Evolutionary conservation across 1,284 basidiomycete species (phyloP).

Genomic region (Apiotrichum montevideense): DNA sequence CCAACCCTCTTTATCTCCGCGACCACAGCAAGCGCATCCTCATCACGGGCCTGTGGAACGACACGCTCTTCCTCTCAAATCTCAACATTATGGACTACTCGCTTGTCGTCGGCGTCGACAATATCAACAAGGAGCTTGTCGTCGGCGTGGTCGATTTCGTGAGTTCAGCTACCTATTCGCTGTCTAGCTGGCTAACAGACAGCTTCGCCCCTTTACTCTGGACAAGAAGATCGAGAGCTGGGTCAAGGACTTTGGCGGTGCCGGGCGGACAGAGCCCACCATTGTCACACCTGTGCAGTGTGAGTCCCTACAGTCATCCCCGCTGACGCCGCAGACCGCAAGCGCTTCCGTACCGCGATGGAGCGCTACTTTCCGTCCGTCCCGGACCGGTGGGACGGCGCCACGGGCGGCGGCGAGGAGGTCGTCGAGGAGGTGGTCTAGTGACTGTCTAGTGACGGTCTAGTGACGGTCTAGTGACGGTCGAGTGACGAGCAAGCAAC

Average conservation of each 20-base stretch:
- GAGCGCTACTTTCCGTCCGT: conserved; percentile 69
- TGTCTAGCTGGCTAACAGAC: not conserved
- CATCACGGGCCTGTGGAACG: conserved; percentile 84
- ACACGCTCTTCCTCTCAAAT: conserved; percentile 80
- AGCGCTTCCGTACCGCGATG: conserved; percentile 85
- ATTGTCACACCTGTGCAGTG: conserved; percentile 65
- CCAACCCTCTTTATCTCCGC: conserved; percentile 79
- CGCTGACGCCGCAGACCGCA: conserved; percentile 47
- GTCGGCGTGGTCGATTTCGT: conserved; percentile 80
- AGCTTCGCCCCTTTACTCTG: conserved; percentile 47
- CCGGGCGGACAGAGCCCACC: conserved; percentile 77
- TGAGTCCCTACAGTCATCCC: conserved; percentile 11
- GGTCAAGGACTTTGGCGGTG: conserved; percentile 86
- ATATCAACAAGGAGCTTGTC: conserved; percentile 72
- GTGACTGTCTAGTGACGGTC: not conserved
- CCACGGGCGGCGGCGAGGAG: not conserved
- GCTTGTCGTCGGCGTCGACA: conserved; percentile 87
- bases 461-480: not conserved
- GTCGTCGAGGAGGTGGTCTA: conserved; percentile 2
- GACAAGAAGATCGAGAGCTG: conserved; percentile 97
- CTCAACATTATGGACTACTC: conserved; percentile 99
- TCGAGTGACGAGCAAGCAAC: no score
- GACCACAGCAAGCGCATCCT: conserved; percentile 93
- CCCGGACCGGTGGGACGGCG: conserved; percentile 39
- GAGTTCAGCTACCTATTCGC: not conserved